Percentiles rank a stretch among this genome's conserved stretches.
Conservation (phyloP, 78 protist species). For the Reticulomyxa filosa region DNA sequence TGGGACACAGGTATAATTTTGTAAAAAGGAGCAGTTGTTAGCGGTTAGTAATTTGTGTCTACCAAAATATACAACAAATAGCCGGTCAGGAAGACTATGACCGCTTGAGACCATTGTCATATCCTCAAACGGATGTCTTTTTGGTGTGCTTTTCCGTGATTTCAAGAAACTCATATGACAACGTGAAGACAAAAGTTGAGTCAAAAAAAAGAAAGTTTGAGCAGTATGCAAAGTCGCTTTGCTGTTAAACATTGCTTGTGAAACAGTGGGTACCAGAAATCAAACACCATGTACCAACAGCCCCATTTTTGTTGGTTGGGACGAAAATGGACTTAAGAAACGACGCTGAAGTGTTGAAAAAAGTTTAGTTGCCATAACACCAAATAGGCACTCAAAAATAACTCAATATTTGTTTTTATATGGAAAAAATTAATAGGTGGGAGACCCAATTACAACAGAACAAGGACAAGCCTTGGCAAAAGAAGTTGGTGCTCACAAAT, state of each 20-base stretch:
- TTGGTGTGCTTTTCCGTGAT: slow-evolving; percentile 63
- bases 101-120: slow-evolving; percentile 63
- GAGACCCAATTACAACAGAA: too few species aligned
- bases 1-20: slow-evolving; percentile 98
- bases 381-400: too few species aligned
- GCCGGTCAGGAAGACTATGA: slow-evolving; percentile 85
- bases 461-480: slow-evolving; percentile 8
- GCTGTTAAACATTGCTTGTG: too few species aligned
- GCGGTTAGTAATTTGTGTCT: too few species aligned
- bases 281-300: slow-evolving; percentile 54
- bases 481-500: slow-evolving; percentile 50
- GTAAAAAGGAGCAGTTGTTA: too few species aligned
- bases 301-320: slow-evolving; percentile 63
- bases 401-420: too few species aligned
- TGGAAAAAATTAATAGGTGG: too few species aligned
- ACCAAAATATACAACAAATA: too few species aligned
- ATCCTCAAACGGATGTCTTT: slow-evolving; percentile 72
- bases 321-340: slow-evolving; percentile 60
- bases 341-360: too few species aligned
- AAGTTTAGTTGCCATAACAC: too few species aligned
- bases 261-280: slow-evolving; percentile 65
- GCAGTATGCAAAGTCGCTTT: too few species aligned
- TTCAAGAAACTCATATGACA: slow-evolving; percentile 48
- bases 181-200: slow-evolving; percentile 43
- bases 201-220: too few species aligned